Conservation (phyloP, 2,329 filamentous ascomycete genomes). For the Beauveria varroae region DNA sequence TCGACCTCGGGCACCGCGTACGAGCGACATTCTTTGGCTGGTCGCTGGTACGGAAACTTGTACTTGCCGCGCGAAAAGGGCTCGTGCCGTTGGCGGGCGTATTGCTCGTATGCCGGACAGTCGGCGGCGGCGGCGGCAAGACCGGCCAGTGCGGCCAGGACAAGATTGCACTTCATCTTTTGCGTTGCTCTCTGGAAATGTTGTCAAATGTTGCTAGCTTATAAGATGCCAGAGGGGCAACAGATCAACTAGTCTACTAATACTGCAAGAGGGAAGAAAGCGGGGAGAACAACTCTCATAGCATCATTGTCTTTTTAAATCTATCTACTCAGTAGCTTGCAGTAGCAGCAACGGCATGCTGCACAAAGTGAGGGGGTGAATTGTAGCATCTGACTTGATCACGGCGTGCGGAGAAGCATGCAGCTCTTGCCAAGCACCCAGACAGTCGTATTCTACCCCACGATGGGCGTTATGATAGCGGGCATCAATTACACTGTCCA, state of each 20-base stretch:
- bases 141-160: conserved; percentile 1
- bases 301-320: no score
- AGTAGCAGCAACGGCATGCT: no score
- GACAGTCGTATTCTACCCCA: no score
- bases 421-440: no score
- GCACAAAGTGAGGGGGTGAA: no score
- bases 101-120: conserved; percentile 29
- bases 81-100: conserved; percentile 40
- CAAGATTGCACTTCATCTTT: conserved; percentile 5
- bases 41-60: conserved; percentile 72
- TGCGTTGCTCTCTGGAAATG: neutral
- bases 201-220: no score
- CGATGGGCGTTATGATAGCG: no score
- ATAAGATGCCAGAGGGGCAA: neutral
- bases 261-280: no score
- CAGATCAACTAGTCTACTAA: neutral
- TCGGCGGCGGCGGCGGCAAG: conserved; percentile 18
- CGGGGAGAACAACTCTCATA: no score
- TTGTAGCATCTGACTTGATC: no score
- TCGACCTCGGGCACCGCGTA: conserved; percentile 75
- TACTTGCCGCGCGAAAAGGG: conserved; percentile 74
- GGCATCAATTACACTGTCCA: neutral
- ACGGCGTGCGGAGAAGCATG: no score
- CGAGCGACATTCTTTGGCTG: conserved; percentile 67
- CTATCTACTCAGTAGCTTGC: no score